Evolutionary conservation across 306 rosid species (phyloP).

Genomic region (Prunus padus): DNA sequence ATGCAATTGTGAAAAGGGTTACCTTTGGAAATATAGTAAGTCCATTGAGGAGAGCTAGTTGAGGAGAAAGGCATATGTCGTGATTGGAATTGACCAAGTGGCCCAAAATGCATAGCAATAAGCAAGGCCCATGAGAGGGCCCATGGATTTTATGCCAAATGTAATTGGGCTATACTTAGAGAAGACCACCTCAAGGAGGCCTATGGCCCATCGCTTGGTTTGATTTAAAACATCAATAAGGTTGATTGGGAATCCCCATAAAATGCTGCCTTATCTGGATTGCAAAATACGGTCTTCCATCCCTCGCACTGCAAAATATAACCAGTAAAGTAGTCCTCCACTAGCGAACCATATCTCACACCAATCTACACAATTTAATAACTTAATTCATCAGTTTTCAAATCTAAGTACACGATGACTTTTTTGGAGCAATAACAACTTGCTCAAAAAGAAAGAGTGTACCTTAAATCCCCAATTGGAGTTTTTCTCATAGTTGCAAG

Average conservation of each 20-base stretch:
- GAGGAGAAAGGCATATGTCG: too few relatives aligned
- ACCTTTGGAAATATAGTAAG: too few relatives aligned
- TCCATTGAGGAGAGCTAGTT: too few relatives aligned
- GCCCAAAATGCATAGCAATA: slow-evolving; percentile 26
- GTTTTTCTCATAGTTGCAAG: slow-evolving; percentile 29
- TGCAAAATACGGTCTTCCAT: slow-evolving; percentile 38
- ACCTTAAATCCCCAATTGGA: slow-evolving; percentile 50
- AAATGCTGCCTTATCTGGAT: slow-evolving; percentile 39
- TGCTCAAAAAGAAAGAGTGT: too few relatives aligned
- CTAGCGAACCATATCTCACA: slow-evolving; percentile 38
- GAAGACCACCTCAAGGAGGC: slow-evolving; percentile 25
- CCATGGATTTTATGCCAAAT: slow-evolving; percentile 19
- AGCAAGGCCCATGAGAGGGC: slow-evolving; percentile 32
- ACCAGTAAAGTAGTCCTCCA: slow-evolving; percentile 38
- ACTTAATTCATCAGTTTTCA: too few relatives aligned
- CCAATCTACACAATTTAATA: slow-evolving; percentile 26
- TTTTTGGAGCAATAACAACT: too few relatives aligned
- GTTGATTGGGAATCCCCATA: slow-evolving; percentile 39
- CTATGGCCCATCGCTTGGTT: slow-evolving; percentile 31
- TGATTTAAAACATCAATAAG: slow-evolving; percentile 32
- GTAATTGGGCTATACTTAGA: slow-evolving; percentile 31
- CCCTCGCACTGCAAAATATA: slow-evolving; percentile 30
- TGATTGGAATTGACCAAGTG: slow-evolving; percentile 31
- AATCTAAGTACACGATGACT: too few relatives aligned
- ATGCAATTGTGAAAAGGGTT: too few relatives aligned